A percentile compares a stretch with the other conserved stretches of the same genome.
Evolutionary conservation across 116 monocot species (phyloP).

Genomic region (Posidonia oceanica): DNA sequence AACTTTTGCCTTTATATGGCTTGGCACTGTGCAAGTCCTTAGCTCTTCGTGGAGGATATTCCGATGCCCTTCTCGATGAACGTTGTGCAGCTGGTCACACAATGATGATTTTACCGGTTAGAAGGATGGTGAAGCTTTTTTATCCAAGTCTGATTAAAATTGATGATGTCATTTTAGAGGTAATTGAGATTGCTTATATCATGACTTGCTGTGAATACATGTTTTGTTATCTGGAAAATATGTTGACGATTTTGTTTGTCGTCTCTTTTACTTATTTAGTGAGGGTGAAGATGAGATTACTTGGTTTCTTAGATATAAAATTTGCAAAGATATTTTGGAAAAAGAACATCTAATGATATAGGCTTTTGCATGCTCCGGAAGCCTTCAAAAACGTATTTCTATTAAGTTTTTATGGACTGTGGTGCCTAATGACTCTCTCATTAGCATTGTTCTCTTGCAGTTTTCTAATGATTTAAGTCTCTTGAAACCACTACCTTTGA

Average conservation of each 20-base stretch:
- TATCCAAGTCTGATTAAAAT: conserved; percentile 68
- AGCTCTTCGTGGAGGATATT: conserved; percentile 89
- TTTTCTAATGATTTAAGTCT: not conserved
- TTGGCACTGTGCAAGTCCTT: conserved; percentile 67
- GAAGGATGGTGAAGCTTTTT: conserved; percentile 52
- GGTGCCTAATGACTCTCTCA: too few species aligned
- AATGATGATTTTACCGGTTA: conserved; percentile 84
- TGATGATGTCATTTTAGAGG: conserved; percentile 72
- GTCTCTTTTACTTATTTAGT: too few species aligned
- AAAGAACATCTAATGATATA: too few species aligned
- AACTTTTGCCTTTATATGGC: conserved; percentile 64
- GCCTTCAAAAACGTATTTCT: too few species aligned
- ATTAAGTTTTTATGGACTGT: too few species aligned
- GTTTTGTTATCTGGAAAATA: too few species aligned
- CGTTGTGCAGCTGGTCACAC: conserved; percentile 78
- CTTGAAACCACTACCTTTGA: conserved; percentile 41
- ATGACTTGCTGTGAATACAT: not conserved
- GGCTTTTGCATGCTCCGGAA: too few species aligned
- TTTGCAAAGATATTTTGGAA: too few species aligned
- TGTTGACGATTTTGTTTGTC: too few species aligned
- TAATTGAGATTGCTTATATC: conserved; percentile 9
- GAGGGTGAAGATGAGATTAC: too few species aligned
- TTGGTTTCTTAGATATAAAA: too few species aligned
- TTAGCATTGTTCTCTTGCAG: not conserved
- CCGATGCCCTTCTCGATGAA: conserved; percentile 76